Base-by-base conservation (phyloP, 805 yeast species). In the Saccharomycopsis oosterbeekiorum region DNA sequence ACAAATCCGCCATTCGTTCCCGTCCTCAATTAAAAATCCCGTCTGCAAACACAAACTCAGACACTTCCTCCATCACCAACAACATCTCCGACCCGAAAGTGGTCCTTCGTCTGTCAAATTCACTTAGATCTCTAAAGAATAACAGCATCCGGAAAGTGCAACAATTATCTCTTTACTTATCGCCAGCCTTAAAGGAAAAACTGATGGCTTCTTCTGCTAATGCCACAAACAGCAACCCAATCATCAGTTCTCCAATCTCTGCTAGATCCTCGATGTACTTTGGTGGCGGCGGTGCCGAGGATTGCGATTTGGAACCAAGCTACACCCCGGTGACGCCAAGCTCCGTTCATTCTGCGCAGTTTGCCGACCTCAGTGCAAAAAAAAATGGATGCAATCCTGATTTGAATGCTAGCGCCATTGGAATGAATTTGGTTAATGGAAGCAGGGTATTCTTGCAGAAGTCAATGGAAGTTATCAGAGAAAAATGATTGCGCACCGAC, bases 1-100 rank as follows among this genome's bases (percentile, higher is more conserved):
- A 63, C 41, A 63, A 63, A 50, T 59, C 64, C 2, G 65, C 65
- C 10, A 63, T 63, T 51, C 59, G 59, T 24, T n/a, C 26, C 39
- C 34, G 42, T 43, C 53, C 53, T 26, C 36, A 43, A 15, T 12
- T 42, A 2, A 37, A 37, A 12, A 9, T 39, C 1, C 21, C 21
- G n/a, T 36, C 58, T n/a, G 4, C 58, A 29, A 29, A 29, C 6
- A 29, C 34, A 29, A 29, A 29, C 34, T 29, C 34, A 29, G 34
- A 29, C 34, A 29, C 34, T 6, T 29, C 55, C 19, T 63, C 65
- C 2, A 47, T 63, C 34, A 17, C 59, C 17, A 53, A 58, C 5
- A 57, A 61, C 57, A 63, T 56, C 40, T 60, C 61, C 19, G 57
- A 62, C 1, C 62, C 65, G 2, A 63, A 61, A 42, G 56, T 55